Conservation (phyloP, 148 eudicot genomes). For the Camellia sinensis region DNA sequence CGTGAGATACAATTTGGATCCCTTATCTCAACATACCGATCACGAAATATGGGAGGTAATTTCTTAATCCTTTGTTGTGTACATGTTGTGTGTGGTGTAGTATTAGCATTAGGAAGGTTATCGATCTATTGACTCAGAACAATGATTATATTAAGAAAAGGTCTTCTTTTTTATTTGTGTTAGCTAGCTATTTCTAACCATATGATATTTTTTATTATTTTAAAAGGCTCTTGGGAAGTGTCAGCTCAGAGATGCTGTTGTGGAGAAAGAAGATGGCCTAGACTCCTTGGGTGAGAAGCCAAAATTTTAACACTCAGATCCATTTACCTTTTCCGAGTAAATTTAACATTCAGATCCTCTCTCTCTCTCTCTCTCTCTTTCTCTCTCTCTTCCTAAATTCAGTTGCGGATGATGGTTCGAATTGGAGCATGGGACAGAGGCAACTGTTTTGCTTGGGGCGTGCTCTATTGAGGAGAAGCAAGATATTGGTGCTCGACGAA, state of each 20-base stretch:
- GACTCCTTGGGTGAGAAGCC: conserved; percentile 61
- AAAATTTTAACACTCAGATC: not conserved
- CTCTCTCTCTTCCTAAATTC: not conserved
- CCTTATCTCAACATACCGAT: conserved; percentile 15
- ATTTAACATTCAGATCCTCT: not conserved
- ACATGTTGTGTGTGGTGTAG: not conserved
- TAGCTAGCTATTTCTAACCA: not conserved
- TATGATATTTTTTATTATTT: not conserved
- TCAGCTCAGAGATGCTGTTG: conserved; percentile 75
- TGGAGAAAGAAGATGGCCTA: conserved; percentile 68
- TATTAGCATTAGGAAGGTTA: too few species aligned
- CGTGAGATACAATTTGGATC: conserved; percentile 21
- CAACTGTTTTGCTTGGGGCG: conserved; percentile 90
- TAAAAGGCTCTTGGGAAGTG: conserved; percentile 73
- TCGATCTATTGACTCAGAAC: not conserved
- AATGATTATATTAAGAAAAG: not conserved
- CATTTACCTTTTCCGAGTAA: not conserved
- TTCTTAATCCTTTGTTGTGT: not conserved
- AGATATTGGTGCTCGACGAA: conserved; percentile 84
- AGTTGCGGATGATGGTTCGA: conserved; percentile 91
- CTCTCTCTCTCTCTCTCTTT: too few species aligned
- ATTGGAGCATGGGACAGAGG: conserved; percentile 98
- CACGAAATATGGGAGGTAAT: conserved; percentile 26
- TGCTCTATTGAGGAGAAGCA: conserved; percentile 79
- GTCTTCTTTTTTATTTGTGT: too few species aligned